Conservation (phyloP, 768 basidiomycete genomes). For the Flagelloscypha sp. region DNA sequence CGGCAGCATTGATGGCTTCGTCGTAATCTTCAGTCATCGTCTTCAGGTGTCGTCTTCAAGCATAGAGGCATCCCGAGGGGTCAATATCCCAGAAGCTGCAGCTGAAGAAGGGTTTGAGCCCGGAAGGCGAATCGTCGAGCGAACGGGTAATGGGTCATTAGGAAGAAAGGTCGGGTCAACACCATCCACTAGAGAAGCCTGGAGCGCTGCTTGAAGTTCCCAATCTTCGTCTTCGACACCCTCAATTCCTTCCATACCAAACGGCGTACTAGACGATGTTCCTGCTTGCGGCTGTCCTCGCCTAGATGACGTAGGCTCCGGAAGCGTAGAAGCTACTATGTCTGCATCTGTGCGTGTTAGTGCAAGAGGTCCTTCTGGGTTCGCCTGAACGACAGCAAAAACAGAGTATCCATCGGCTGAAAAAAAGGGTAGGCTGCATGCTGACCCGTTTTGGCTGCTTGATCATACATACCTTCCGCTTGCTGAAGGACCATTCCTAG, state of each 20-base stretch:
- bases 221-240: slow-evolving; percentile 77
- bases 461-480: slow-evolving; percentile 61
- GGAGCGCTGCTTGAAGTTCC: slow-evolving; percentile 80
- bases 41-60: slow-evolving; percentile 12
- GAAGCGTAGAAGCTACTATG: slow-evolving; percentile 54
- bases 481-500: slow-evolving; percentile 82
- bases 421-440: neutral
- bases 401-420: slow-evolving; percentile 61
- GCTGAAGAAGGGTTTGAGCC: slow-evolving; percentile 9
- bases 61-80: slow-evolving; percentile 5
- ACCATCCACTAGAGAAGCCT: slow-evolving; percentile 57
- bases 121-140: slow-evolving; percentile 19
- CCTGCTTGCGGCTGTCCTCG: slow-evolving; percentile 10
- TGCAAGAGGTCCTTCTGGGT: slow-evolving; percentile 43
- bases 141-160: slow-evolving; percentile 19
- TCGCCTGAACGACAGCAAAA: slow-evolving; percentile 62
- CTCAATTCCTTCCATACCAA: slow-evolving; percentile 14
- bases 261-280: slow-evolving; percentile 5
- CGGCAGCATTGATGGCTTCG: slow-evolving; percentile 25
- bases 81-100: slow-evolving; percentile 10
- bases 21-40: slow-evolving; percentile 9
- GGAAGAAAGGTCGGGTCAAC: slow-evolving; percentile 14
- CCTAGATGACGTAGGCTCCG: slow-evolving; percentile 42
- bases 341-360: slow-evolving; percentile 67
- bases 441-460: neutral